Percentiles rank a stretch among this genome's conserved stretches.
phyloP scores from a whole-genome alignment of 2,329 filamentous ascomycete species.

The Capronia americana region DNA sequence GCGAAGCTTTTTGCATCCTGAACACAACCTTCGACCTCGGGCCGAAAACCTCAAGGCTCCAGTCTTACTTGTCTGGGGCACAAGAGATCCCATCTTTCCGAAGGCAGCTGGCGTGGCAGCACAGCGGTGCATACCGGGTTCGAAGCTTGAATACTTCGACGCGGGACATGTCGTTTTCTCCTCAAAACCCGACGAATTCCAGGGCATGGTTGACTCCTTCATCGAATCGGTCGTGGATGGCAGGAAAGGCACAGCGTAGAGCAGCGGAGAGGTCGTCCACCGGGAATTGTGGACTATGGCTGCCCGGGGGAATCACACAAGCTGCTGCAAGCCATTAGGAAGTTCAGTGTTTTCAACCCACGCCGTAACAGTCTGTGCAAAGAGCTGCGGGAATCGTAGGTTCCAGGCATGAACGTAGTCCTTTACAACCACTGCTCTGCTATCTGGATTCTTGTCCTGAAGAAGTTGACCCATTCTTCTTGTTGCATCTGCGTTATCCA shows the following conservation, averaged over 20 bases:
- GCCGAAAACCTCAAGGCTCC: conserved; percentile 11
- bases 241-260: neutral
- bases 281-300: neutral
- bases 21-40: conserved; percentile 15
- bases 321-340: conserved; percentile 5
- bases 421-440: conserved; percentile 13
- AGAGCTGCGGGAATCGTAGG: conserved; percentile 17
- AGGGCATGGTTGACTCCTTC: neutral
- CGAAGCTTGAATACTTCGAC: conserved; percentile 8
- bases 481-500: conserved; percentile 21
- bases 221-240: conserved; percentile 7
- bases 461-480: conserved; percentile 3
- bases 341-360: conserved; percentile 9
- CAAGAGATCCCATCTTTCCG: conserved; percentile 12
- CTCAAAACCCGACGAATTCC: conserved; percentile 13
- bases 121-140: neutral
- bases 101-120: neutral
- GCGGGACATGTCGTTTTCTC: conserved; percentile 18
- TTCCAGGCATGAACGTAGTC: conserved; percentile 15
- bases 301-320: neutral
- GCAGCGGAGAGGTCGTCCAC: neutral
- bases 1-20: conserved; percentile 14
- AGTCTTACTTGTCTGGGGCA: conserved; percentile 12
- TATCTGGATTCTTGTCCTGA: neutral
- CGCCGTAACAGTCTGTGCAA: conserved; percentile 8